Conservation (phyloP, 2,329 filamentous ascomycete species). For the Aspergillus pseudotamarii region DNA sequence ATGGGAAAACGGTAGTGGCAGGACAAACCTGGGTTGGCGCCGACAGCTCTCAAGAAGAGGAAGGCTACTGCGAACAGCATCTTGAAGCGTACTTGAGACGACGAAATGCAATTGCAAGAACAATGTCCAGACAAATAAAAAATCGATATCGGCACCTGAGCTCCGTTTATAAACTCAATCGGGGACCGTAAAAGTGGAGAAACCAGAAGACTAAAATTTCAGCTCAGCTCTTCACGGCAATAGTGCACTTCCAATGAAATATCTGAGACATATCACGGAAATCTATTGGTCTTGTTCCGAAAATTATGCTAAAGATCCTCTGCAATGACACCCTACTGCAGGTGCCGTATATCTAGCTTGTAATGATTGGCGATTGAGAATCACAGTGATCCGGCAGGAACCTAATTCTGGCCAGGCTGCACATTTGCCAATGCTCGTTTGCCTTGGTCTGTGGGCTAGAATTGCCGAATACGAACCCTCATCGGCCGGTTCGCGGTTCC, state of each 20-base stretch:
- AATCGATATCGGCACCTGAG: no score
- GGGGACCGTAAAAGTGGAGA: background rate
- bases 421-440: background rate
- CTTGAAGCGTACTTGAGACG: background rate
- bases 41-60: background rate
- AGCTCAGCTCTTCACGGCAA: background rate
- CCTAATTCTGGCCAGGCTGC: background rate
- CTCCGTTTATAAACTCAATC: background rate
- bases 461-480: slow-evolving; percentile 3
- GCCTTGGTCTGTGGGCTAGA: background rate
- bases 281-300: background rate
- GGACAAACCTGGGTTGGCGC: background rate
- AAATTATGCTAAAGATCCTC: background rate
- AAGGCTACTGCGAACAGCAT: background rate
- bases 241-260: background rate
- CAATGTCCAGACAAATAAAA: background rate
- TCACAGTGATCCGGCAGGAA: background rate
- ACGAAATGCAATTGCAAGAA: background rate
- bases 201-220: background rate
- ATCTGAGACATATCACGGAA: background rate
- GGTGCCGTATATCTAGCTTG: background rate
- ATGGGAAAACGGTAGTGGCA: fast-evolving
- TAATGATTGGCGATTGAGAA: background rate
- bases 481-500: background rate
- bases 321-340: background rate